Percentiles rank a stretch among this genome's conserved stretches.
Evolutionary conservation across 2,329 filamentous ascomycete genomes (phyloP).

Genomic region (Stagonosporopsis vannaccii): DNA sequence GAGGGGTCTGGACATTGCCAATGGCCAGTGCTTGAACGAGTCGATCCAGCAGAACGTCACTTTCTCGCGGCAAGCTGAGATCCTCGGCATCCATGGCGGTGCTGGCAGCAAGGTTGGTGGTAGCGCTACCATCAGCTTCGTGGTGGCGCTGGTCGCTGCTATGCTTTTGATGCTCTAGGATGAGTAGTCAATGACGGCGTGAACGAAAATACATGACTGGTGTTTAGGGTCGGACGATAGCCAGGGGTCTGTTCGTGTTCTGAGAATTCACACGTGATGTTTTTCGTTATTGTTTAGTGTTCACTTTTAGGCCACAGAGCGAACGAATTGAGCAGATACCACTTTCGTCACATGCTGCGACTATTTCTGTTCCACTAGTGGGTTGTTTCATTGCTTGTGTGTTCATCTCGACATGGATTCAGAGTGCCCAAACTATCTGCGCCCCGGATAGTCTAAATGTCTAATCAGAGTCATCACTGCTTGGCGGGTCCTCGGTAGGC

Average conservation of each 20-base stretch:
- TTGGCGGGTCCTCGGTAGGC: constrained; percentile 45
- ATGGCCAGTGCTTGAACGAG: constrained; percentile 72
- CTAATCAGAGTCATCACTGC: constrained; percentile 45
- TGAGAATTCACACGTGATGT: neutral
- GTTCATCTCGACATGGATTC: too few species aligned
- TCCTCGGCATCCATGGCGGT: constrained; percentile 45
- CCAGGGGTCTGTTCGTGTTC: neutral
- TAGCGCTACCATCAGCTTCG: constrained; percentile 42
- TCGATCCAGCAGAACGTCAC: constrained; percentile 74
- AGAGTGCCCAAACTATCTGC: neutral
- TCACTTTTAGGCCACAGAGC: neutral
- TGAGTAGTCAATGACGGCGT: neutral
- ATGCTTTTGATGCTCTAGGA: constrained; percentile 36
- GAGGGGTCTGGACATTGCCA: constrained; percentile 68
- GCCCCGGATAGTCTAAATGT: neutral
- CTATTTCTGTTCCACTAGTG: neutral
- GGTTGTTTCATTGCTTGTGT: neutral
- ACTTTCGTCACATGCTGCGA: neutral
- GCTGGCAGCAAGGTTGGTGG: constrained; percentile 34
- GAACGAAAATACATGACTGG: constrained; percentile 3
- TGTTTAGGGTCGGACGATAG: neutral
- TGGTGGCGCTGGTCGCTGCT: constrained; percentile 44
- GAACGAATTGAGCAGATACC: neutral
- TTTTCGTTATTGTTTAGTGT: too few species aligned
- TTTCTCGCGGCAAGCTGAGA: constrained; percentile 58